A percentile compares a stretch with the other conserved stretches of the same genome.
These are phyloP conservation scores for Notholithocarpus densiflorus DNA, from an alignment of 306 rosid genomes.

Conservation along the genomic window DNA sequence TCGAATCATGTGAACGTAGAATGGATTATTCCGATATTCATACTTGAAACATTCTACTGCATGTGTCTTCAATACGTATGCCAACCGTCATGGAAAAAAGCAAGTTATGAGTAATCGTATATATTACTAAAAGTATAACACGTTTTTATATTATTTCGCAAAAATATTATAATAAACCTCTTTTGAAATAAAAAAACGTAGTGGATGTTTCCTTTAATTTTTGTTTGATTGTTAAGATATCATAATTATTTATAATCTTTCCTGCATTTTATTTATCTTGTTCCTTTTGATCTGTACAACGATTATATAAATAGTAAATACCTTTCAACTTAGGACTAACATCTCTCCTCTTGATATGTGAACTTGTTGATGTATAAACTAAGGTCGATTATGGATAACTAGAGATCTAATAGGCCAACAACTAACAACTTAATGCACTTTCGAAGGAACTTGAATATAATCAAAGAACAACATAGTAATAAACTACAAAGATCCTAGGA, in stretches of 20 bases:
- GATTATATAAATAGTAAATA: no score
- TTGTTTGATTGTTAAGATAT: neutral
- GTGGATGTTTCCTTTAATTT: neutral
- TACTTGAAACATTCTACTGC: neutral
- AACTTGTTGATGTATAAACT: no score
- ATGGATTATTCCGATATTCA: neutral
- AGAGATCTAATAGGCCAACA: no score
- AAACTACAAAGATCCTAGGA: no score
- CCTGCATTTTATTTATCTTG: no score
- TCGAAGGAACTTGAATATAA: no score
- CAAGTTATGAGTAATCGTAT: neutral
- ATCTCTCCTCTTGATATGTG: no score
- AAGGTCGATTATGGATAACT: no score
- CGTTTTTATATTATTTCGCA: neutral
- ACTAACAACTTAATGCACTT: no score
- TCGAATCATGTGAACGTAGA: neutral
- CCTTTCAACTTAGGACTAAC: no score
- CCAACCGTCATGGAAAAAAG: constrained; percentile 38
- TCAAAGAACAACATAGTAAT: no score
- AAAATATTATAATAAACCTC: neutral
- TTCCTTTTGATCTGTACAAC: no score
- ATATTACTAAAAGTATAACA: constrained; percentile 26
- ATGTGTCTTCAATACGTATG: neutral
- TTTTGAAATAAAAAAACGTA: neutral
- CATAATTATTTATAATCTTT: neutral